phyloP scores from a whole-genome alignment of 805 yeast species.

The Kazachstania africana region DNA sequence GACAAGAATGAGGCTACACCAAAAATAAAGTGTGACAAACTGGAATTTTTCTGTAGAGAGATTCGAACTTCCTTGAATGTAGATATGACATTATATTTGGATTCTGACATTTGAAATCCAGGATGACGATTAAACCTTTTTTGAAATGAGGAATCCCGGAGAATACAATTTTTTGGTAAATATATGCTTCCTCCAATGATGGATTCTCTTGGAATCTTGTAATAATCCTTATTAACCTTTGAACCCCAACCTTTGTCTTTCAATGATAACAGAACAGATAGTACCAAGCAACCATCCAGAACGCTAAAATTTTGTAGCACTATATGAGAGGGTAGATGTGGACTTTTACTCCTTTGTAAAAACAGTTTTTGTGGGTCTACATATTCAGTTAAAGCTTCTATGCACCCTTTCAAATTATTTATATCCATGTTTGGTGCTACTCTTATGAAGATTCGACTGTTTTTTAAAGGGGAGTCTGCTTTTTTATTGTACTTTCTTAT shows the following conservation, averaged over 20 bases:
- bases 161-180: constrained; percentile 8
- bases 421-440: constrained; percentile 2
- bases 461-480: constrained; percentile 6
- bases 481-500: constrained; percentile 7
- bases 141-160: neutral
- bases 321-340: constrained; percentile 2
- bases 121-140: neutral
- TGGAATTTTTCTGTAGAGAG: constrained; percentile 1
- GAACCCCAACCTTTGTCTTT: constrained; percentile 8
- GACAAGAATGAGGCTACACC: constrained; percentile 8
- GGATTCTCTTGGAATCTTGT: constrained; percentile 8
- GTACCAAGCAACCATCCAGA: constrained; percentile 14
- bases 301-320: constrained; percentile 10
- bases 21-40: constrained; percentile 8
- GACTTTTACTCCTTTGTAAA: neutral
- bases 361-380: constrained; percentile 9
- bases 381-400: constrained; percentile 9
- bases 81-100: constrained; percentile 3
- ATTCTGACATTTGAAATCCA: constrained; percentile 1
- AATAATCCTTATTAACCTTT: constrained; percentile 5
- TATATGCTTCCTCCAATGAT: constrained; percentile 10
- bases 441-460: constrained; percentile 11
- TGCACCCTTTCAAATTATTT: constrained; percentile 4
- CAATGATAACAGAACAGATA: constrained; percentile 10
- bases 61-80: constrained; percentile 11